phyloP scores from a whole-genome alignment of 1,284 basidiomycete species.

The Tilletia caries region DNA sequence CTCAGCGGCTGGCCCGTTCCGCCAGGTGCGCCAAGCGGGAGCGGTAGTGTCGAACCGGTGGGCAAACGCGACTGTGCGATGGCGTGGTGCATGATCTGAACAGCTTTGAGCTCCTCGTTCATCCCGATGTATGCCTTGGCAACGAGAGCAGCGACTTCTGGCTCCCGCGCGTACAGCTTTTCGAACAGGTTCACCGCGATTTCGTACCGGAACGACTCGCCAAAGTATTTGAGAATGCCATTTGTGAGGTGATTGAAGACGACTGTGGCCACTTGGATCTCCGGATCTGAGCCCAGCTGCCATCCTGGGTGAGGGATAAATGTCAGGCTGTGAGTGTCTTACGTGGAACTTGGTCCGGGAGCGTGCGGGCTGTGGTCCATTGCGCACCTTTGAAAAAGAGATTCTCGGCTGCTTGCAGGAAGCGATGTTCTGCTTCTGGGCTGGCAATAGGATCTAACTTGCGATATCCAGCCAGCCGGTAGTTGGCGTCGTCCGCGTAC shows the following conservation, averaged over 20 bases:
- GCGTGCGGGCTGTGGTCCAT: too few relatives aligned
- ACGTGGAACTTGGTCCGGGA: not conserved
- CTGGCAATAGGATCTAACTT: slow-evolving; percentile 91
- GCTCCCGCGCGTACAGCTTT: slow-evolving; percentile 77
- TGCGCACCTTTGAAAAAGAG: slow-evolving; percentile 72
- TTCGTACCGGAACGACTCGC: slow-evolving; percentile 78
- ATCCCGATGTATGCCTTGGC: slow-evolving; percentile 91
- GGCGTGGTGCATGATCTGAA: slow-evolving; percentile 84
- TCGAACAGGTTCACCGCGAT: slow-evolving; percentile 92
- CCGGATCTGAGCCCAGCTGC: slow-evolving; percentile 97
- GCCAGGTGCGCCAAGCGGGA: not conserved
- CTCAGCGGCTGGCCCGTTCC: slow-evolving; percentile 55
- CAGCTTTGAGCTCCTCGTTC: slow-evolving; percentile 92
- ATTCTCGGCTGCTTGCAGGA: slow-evolving; percentile 84
- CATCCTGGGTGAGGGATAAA: slow-evolving; percentile 60
- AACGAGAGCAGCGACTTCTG: slow-evolving; percentile 82
- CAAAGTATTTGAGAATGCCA: slow-evolving; percentile 94
- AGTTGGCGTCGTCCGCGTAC: slow-evolving; percentile 91
- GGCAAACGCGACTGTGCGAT: slow-evolving; percentile 55
- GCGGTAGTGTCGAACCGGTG: slow-evolving; percentile 8
- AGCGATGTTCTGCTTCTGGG: slow-evolving; percentile 81
- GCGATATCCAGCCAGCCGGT: slow-evolving; percentile 86
- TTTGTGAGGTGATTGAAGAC: slow-evolving; percentile 94
- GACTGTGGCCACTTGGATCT: slow-evolving; percentile 96
- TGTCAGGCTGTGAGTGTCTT: not conserved